These are phyloP conservation scores for Coemansia sp. DNA, from an alignment of 192 early-diverging fungal species.

Conservation along the genomic window DNA sequence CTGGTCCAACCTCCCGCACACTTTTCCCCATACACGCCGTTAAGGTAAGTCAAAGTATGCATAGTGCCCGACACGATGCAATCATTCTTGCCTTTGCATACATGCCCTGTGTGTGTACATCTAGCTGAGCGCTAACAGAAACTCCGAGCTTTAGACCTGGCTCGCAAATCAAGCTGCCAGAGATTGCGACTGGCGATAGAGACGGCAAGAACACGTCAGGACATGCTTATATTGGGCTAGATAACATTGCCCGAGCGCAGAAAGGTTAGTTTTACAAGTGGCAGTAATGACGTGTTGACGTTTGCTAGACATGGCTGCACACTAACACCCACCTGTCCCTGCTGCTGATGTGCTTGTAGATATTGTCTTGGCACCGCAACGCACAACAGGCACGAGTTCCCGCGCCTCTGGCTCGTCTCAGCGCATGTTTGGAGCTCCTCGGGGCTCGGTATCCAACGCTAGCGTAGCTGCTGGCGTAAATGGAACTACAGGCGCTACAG, in stretches of 20 bases:
- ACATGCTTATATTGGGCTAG: conserved; percentile 25
- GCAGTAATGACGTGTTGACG: not conserved
- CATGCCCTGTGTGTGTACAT: not conserved
- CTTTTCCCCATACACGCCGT: conserved; percentile 35
- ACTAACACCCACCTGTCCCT: not conserved
- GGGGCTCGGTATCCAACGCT: not conserved
- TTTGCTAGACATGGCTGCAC: not conserved
- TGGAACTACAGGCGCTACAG: not conserved
- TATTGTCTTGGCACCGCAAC: conserved; percentile 2
- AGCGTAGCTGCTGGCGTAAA: not conserved
- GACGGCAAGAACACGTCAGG: not conserved
- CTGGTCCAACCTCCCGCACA: conserved; percentile 21
- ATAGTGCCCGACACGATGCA: not conserved
- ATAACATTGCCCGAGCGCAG: conserved; percentile 17
- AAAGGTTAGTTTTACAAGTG: conserved; percentile 7
- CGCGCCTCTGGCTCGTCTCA: conserved; percentile 1
- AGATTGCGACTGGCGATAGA: conserved; percentile 8
- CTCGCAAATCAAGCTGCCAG: conserved; percentile 31
- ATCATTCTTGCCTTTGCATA: not conserved
- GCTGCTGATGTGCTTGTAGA: not conserved
- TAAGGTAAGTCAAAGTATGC: conserved; percentile 31
- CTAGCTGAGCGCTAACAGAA: not conserved
- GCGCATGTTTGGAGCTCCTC: conserved; percentile 7
- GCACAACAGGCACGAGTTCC: not conserved
- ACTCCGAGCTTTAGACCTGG: conserved; percentile 21